Evolutionary conservation across 768 basidiomycete genomes (phyloP).

Genomic region (Boletus rubescentipes): DNA sequence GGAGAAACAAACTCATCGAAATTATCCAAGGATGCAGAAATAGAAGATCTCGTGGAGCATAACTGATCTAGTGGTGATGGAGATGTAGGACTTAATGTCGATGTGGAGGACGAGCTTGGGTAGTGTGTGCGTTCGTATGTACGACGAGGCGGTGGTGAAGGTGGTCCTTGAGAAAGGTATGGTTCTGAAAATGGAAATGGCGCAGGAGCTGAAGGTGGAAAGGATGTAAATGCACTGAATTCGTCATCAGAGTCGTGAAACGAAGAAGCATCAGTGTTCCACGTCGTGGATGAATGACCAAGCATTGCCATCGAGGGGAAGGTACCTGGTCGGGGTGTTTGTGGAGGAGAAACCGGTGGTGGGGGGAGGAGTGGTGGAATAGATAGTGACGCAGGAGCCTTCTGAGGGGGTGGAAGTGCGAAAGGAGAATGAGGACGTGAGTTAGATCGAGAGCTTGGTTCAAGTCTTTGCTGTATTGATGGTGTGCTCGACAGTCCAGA

Average conservation of each 20-base stretch:
- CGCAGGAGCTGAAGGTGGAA: constrained; percentile 20
- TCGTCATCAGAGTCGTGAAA: constrained; percentile 41
- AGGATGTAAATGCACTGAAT: constrained; percentile 50
- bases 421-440: constrained; percentile 20
- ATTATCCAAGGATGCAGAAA: constrained; percentile 39
- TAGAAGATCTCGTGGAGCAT: constrained; percentile 21
- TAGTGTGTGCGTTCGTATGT: constrained; percentile 24
- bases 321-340: constrained; percentile 28
- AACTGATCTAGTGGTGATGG: constrained; percentile 22
- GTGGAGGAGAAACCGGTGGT: constrained; percentile 31
- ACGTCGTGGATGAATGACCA: constrained; percentile 9
- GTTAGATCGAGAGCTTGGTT: constrained; percentile 19
- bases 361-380: constrained; percentile 32
- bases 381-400: constrained; percentile 22
- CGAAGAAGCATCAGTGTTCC: constrained; percentile 1
- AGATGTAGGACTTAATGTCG: constrained; percentile 21
- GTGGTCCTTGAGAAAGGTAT: constrained; percentile 13
- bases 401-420: constrained; percentile 25
- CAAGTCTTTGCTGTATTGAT: constrained; percentile 14
- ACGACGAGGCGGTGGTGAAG: constrained; percentile 31
- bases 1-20: constrained; percentile 50
- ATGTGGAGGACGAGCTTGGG: constrained; percentile 25
- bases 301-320: constrained; percentile 5
- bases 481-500: constrained; percentile 1
- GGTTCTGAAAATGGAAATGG: constrained; percentile 4